phyloP scores from a whole-genome alignment of 2,329 filamentous ascomycete species.

The Fusarium papillatum region DNA sequence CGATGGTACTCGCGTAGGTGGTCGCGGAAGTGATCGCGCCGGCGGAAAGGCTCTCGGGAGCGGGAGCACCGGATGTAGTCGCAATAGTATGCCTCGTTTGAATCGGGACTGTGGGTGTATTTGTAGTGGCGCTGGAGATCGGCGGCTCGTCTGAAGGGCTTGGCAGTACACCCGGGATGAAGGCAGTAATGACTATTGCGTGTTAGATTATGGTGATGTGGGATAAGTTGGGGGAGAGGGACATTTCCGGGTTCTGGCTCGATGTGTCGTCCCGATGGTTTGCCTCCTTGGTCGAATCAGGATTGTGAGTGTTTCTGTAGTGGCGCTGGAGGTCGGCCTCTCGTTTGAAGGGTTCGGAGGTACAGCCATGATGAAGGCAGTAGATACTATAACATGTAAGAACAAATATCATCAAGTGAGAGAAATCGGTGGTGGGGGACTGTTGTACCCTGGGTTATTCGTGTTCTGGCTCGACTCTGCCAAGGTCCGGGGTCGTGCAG shows the following conservation, averaged over 20 bases:
- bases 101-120: constrained; percentile 59
- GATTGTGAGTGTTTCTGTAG: too few relatives aligned
- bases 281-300: too few relatives aligned
- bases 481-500: background rate
- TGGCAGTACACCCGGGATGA: constrained; percentile 56
- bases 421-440: background rate
- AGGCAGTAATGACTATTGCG: constrained; percentile 49
- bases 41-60: constrained; percentile 60
- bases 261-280: background rate
- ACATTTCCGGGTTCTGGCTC: background rate
- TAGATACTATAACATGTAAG: too few relatives aligned
- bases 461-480: background rate
- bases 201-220: background rate
- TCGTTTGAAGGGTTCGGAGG: too few relatives aligned
- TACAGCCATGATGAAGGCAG: too few relatives aligned
- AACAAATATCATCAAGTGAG: background rate
- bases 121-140: constrained; percentile 68
- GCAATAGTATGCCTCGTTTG: constrained; percentile 62
- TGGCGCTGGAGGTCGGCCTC: too few relatives aligned
- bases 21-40: constrained; percentile 69
- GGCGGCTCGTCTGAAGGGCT: constrained; percentile 64
- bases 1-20: constrained; percentile 68
- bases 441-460: background rate
- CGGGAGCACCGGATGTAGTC: constrained; percentile 66
- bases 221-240: background rate